These are phyloP conservation scores for Aspergillus olivimuriae DNA, from an alignment of 495 filamentous ascomycete species.

Conservation along the genomic window DNA sequence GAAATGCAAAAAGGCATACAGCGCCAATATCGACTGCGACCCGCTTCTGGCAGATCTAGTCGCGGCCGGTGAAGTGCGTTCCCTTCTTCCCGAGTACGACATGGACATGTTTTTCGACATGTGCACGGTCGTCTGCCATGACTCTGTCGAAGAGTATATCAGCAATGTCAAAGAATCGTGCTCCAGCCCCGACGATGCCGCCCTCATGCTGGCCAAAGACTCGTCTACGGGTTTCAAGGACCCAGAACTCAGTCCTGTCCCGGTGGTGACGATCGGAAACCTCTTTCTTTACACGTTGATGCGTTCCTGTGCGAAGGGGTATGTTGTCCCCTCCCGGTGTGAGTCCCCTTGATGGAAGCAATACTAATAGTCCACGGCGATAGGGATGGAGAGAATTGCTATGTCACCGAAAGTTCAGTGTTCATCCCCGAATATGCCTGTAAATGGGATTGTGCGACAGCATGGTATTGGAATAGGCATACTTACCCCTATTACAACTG, in stretches of 20 bases:
- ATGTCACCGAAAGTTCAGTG: background rate
- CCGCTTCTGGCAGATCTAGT: background rate
- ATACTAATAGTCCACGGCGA: background rate
- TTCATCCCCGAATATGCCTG: background rate
- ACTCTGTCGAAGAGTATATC: background rate
- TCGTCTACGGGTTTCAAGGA: background rate
- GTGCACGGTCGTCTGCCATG: background rate
- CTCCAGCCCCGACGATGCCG: background rate
- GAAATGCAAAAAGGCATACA: background rate
- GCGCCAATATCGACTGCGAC: background rate
- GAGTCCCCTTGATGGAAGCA: background rate
- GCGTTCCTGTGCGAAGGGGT: background rate
- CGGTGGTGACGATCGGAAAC: background rate
- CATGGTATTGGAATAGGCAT: constrained; percentile 1
- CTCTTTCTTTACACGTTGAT: constrained; percentile 1
- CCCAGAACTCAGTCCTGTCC: background rate
- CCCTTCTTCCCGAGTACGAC: background rate
- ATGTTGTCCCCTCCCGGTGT: background rate
- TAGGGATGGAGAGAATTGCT: background rate
- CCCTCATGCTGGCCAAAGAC: background rate
- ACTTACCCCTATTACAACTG: constrained; percentile 1
- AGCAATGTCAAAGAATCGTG: background rate
- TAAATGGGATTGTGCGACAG: background rate
- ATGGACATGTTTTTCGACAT: background rate
- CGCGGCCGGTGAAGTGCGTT: background rate